phyloP scores from a whole-genome alignment of 164 flowering plant genomes.

The Brasenia schreberi region DNA sequence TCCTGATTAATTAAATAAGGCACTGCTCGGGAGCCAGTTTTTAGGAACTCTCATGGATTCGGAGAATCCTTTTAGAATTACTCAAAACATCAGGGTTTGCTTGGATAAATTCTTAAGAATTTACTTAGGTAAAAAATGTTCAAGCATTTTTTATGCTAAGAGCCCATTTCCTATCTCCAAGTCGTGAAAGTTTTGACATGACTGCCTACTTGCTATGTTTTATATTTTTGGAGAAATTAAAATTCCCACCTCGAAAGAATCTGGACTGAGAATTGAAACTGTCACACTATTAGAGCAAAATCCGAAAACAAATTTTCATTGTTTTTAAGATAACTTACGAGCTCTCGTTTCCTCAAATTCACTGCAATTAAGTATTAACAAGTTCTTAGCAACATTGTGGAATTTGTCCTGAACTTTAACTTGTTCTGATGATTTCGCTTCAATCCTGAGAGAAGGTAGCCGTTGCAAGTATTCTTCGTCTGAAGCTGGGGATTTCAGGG shows the following conservation, averaged over 20 bases:
- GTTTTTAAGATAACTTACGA: not conserved
- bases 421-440: not conserved
- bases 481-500: conserved; percentile 27
- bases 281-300: not conserved
- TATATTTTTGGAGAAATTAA: too few species aligned
- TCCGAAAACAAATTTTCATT: not conserved
- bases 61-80: too few species aligned
- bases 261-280: not conserved
- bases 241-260: too few species aligned
- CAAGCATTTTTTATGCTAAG: not conserved
- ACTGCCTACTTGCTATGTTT: too few species aligned
- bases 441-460: conserved; percentile 15
- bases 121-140: too few species aligned
- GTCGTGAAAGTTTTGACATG: not conserved
- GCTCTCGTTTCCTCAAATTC: not conserved
- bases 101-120: not conserved
- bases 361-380: not conserved
- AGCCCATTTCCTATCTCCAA: not conserved
- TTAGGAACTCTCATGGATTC: too few species aligned
- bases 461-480: conserved; percentile 28
- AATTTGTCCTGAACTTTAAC: not conserved
- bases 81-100: not conserved
- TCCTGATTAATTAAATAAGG: too few species aligned
- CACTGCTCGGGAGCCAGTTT: too few species aligned
- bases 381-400: not conserved